Evolutionary conservation across 345 rosid genomes (phyloP).

Genomic region (Arabis alpina): DNA sequence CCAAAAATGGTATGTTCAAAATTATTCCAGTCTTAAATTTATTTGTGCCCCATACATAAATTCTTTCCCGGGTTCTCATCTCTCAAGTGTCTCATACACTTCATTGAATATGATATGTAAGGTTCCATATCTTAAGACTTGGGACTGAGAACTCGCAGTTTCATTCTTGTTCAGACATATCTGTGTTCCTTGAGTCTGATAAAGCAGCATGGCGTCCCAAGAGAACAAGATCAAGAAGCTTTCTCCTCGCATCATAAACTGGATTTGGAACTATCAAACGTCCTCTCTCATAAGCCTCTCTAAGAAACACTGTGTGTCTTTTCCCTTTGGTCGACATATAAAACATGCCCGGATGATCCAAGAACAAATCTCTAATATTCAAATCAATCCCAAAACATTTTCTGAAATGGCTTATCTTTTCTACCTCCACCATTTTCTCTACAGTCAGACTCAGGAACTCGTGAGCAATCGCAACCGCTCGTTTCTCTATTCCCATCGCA

Average conservation of each 20-base stretch:
- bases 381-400: conserved; percentile 79
- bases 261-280: conserved; percentile 67
- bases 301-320: conserved; percentile 78
- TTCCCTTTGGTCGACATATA: conserved; percentile 85
- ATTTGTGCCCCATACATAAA: too few relatives aligned
- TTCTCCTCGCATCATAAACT: conserved; percentile 69
- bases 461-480: conserved; percentile 74
- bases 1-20: too few relatives aligned
- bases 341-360: conserved; percentile 91
- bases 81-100: conserved; percentile 14
- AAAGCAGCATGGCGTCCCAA: conserved; percentile 64
- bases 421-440: conserved; percentile 93
- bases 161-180: conserved; percentile 39
- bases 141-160: neutral
- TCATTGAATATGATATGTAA: conserved; percentile 5
- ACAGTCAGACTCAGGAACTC: conserved; percentile 85
- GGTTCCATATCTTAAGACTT: neutral
- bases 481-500: conserved; percentile 61
- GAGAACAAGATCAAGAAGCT: conserved; percentile 81
- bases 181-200: conserved; percentile 34
- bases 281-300: conserved; percentile 89
- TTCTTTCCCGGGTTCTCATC: neutral
- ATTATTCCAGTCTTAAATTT: too few relatives aligned
- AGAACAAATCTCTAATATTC: conserved; percentile 83
- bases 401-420: conserved; percentile 91